Base-by-base conservation (phyloP, 306 rosid genomes). In the Casuarina cunninghamiana region DNA sequence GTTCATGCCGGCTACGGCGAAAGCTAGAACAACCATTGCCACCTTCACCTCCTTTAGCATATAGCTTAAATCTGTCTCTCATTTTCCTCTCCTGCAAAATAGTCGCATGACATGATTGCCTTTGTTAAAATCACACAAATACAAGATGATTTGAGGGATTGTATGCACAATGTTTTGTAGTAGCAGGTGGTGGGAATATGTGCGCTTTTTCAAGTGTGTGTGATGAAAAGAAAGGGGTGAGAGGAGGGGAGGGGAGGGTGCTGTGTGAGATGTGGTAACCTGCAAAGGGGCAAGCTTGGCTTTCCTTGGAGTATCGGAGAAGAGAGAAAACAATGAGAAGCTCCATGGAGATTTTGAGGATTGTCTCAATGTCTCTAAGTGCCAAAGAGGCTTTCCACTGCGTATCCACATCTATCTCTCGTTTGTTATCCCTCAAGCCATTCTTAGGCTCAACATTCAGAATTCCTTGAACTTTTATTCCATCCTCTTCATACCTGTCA, bases 31-130 rank as follows among this genome's bases (percentile, higher is more conserved):
- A 95, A 60, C 99, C 99, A 86, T 58, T 83, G 66, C 99, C 99
- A 16, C 99, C 99, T 82, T 86, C 91, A 71, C 99, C 97, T 77
- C 88, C 97, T 85, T 86, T 95, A 55, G 97, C 93, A 83, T 83
- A 83, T 79, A 93, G 77, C 84, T 84, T 91, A 69, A 84, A 75
- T 79, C 86, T 87, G 81, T 95, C 99, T 71, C 89, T 87, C 97
- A 91, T 93, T 87, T 84, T 91, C 82, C 96, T 91, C 87, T 95
- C 97, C 97, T 95, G 78, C 60, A 86, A 72, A 51, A 48, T 39
- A 69, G 70, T 78, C 75, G 72, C 32, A 72, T 53, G 12, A 45
- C 61, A 26, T 10, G 62, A 57, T 51, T 32, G 81, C 19, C 16
- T 61, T 66, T 66, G 6, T 38, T 16, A 66, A 82, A 61, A 72